Evolutionary conservation across 768 basidiomycete genomes (phyloP), one percentile per base, ranked within the genome.

Genomic region (Amanita molliuscula): DNA sequence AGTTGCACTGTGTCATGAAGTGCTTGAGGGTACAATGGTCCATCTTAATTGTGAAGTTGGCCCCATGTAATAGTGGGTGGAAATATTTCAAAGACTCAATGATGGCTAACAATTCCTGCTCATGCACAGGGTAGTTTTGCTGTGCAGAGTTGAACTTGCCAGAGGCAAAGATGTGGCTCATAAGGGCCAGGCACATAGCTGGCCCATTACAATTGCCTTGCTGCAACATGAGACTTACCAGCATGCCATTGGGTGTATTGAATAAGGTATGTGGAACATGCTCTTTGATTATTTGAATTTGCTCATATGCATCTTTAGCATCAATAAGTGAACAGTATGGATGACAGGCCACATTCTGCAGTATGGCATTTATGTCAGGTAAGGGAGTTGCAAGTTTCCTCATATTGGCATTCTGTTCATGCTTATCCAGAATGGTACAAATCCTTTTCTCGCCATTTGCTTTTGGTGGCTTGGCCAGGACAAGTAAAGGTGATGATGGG

Each of bases 171-270:
- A 76, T 56, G 35, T 73, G 64, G 35, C 72, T 72, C 70, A 74
- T 74, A 0, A 76, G 43, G 0, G 65, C 53, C 48, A 74, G 73
- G 56, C 66, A 75, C 0, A 72, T 75, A 0, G 73, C 72, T 0
- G 59, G 58, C 4, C 60, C 63, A 50, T 68, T 69, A 20, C 60
- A 65, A 40, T 68, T 63, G 0, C 65, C 66, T 10, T 54, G 54
- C 40, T 62, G 66, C 23, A 61, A 54, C 0, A 75, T 70, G 0
- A 59, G 50, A 33, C 69, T 71, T 2, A 64, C 65, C 68, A 76
- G 74, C 21, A 64, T 74, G 0, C 74, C 73, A 57, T 70, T 64
- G 15, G 67, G 67, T 26, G n/a, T n/a, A n/a, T n/a, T n/a, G n/a
- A n/a, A n/a, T n/a, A n/a, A n/a, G n/a, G n/a, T n/a, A n/a, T n/a